A percentile compares a stretch with the other conserved stretches of the same genome.
These are phyloP conservation scores for Thelephora ganbajun DNA, from an alignment of 768 basidiomycete species.

Conservation along the genomic window DNA sequence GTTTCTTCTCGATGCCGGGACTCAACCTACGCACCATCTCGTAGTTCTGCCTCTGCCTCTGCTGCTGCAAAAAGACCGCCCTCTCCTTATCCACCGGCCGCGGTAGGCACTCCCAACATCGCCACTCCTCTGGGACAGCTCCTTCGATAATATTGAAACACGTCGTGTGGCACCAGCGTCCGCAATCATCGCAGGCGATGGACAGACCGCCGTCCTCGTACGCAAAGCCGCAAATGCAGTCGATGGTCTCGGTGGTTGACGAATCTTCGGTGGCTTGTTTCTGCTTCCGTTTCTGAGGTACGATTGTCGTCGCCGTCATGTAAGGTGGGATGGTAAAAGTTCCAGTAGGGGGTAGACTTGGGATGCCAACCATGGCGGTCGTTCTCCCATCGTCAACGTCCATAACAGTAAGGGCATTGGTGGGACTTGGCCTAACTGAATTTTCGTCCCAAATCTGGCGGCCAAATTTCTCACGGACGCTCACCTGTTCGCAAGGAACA, in stretches of 20 bases:
- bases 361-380: no score
- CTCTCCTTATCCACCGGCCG: constrained; percentile 31
- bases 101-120: constrained; percentile 58
- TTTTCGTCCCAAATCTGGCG: no score
- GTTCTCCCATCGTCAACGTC: no score
- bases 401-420: no score
- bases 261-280: constrained; percentile 9
- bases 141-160: constrained; percentile 55
- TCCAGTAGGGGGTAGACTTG: constrained; percentile 3
- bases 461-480: no score
- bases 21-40: constrained; percentile 21
- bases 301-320: constrained; percentile 4
- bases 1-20: constrained; percentile 24
- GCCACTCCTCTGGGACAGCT: constrained; percentile 60
- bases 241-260: constrained; percentile 31
- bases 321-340: constrained; percentile 5
- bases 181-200: constrained; percentile 75
- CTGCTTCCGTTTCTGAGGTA: background rate
- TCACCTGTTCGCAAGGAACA: no score
- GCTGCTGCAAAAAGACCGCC: constrained; percentile 31
- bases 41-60: constrained; percentile 22
- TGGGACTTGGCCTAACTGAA: no score
- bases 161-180: constrained; percentile 72
- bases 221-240: constrained; percentile 62
- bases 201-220: constrained; percentile 69